A percentile compares a stretch with the other conserved stretches of the same genome.
Conservation (phyloP, 1,284 basidiomycete species). For the Cystobasidium slooffiae region DNA sequence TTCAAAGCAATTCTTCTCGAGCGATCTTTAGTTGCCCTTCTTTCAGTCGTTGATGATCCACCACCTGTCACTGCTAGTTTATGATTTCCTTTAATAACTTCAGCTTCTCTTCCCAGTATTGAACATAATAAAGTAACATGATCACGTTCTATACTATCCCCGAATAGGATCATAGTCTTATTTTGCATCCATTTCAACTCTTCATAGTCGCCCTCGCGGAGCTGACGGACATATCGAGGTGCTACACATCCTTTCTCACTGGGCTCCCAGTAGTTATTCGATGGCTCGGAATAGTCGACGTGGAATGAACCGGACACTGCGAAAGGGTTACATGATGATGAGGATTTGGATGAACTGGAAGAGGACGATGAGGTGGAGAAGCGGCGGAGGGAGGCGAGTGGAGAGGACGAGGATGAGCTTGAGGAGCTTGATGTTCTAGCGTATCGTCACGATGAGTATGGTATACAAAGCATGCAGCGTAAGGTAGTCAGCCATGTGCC, state of each 20-base stretch:
- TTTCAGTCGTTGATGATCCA: slow-evolving; percentile 43
- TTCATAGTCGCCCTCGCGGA: slow-evolving; percentile 39
- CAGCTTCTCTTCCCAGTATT: slow-evolving; percentile 54
- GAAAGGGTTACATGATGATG: slow-evolving; percentile 50
- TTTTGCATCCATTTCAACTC: slow-evolving; percentile 54
- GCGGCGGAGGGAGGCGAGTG: slow-evolving; percentile 10
- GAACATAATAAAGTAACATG: slow-evolving; percentile 58
- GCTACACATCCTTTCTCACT: slow-evolving; percentile 44
- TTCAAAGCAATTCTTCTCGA: slow-evolving; percentile 41
- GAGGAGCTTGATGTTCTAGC: neutral
- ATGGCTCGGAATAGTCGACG: slow-evolving; percentile 50
- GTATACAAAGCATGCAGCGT: neutral
- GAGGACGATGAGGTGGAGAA: neutral
- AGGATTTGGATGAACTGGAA: neutral
- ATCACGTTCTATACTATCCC: slow-evolving; percentile 57
- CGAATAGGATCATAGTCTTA: slow-evolving; percentile 58
- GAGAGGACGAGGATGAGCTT: neutral
- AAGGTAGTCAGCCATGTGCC: neutral
- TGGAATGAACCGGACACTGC: slow-evolving; percentile 47
- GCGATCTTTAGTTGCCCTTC: slow-evolving; percentile 38
- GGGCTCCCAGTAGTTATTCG: slow-evolving; percentile 51
- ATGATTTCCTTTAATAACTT: slow-evolving; percentile 55
- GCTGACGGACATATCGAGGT: slow-evolving; percentile 33
- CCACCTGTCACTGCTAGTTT: slow-evolving; percentile 43
- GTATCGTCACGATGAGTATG: neutral